phyloP scores from a whole-genome alignment of 176 grass and related monocot genomes.

The Cenchrus fungigraminus region DNA sequence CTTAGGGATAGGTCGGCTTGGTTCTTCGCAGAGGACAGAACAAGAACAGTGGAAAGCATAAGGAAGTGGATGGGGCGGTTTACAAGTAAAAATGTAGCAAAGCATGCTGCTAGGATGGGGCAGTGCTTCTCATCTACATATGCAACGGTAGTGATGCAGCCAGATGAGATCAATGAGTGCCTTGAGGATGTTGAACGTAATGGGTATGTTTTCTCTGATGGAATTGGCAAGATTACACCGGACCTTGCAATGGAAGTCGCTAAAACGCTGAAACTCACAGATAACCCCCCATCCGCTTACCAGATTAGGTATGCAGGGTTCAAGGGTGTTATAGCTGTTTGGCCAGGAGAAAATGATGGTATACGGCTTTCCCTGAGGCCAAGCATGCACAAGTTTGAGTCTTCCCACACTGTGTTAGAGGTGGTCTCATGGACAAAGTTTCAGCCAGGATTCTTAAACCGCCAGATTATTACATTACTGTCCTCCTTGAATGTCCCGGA shows the following conservation, averaged over 20 bases:
- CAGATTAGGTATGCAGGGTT: conserved; percentile 90
- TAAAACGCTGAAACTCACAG: conserved; percentile 55
- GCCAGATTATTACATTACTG: conserved; percentile 82
- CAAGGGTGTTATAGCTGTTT: conserved; percentile 85
- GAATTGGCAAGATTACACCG: conserved; percentile 75
- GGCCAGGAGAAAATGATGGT: conserved; percentile 58
- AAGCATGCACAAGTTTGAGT: conserved; percentile 90
- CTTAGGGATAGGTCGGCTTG: conserved; percentile 84
- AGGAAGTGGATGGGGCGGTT: conserved; percentile 84
- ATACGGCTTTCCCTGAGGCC: conserved; percentile 63
- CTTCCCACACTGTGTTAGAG: conserved; percentile 71
- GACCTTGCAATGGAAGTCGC: conserved; percentile 84
- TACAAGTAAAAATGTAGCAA: conserved; percentile 72
- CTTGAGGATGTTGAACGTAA: conserved; percentile 64
- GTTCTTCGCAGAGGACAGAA: conserved; percentile 84
- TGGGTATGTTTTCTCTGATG: conserved; percentile 79
- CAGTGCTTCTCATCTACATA: conserved; percentile 97
- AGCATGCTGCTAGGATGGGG: conserved; percentile 81
- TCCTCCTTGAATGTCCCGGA: conserved; percentile 74
- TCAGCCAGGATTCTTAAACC: conserved; percentile 86
- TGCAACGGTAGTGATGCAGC: conserved; percentile 68
- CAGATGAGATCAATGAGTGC: conserved; percentile 44
- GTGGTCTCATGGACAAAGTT: conserved; percentile 85
- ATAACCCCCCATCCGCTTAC: conserved; percentile 80
- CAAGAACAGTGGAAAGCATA: conserved; percentile 52